Base-by-base conservation (phyloP, 2,329 filamentous ascomycete species). In the Hymenoscyphus repandus region DNA sequence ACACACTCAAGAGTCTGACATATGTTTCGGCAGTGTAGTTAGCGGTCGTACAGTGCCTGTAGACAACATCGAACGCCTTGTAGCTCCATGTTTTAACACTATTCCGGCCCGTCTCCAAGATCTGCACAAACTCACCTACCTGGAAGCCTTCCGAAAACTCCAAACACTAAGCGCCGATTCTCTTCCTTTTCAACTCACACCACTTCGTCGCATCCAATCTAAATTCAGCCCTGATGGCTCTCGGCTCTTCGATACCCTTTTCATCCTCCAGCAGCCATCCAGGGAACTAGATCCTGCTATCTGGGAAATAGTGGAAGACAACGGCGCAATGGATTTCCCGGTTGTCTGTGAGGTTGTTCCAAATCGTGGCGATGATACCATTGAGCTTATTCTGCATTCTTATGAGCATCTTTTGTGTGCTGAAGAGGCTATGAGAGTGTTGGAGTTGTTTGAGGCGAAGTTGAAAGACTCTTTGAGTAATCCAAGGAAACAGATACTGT, bases 1-100 rank as follows among this genome's bases (percentile, higher is more conserved):
- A 2, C 70, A 81, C 2, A 74, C 83, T 2, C 66, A 73, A 1
- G 70, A 72, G 5, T 65, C 71, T 0, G 90, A 96, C 61, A 62
- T 96, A 5, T 93, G 88, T 65, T 96, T 96, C 62, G 91, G 92
- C 0, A 93, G 89, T 60, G 85, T 96, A 2, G 78, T 92, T 50
- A 91, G 82, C 62, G 90, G 91, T 1, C 82, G 91, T 6, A 85
- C 83, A 0, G 64, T 88, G 9, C 70, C 80, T 0, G 66, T 91
- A 2, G 76, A 85, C 5, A 79, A 77, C 0, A 72, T 92, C 10
- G 83, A 91, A 34, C 73, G 76, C 3, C 77, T 96, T 5, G 79
- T 95, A n/a, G 90, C 88, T 0, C 91, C 91, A 0, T 95, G 90
- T 65, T 96, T 96, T 74, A 96, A 96, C 64, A 95, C 91, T 0